phyloP scores from a whole-genome alignment of 129 eudicot genomes.

The Ambrosia trifida region DNA sequence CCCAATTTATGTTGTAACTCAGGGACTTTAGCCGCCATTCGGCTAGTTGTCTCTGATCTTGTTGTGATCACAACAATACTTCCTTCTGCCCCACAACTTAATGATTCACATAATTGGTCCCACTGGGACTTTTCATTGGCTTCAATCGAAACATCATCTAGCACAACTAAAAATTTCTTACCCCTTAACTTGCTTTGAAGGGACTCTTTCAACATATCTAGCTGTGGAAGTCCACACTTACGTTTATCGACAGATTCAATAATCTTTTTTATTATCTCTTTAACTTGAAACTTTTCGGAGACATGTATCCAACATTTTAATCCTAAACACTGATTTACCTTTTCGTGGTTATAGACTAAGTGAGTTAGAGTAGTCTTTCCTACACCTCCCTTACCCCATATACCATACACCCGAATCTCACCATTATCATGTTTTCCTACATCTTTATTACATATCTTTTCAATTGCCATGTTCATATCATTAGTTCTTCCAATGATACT shows the following conservation, averaged over 20 bases:
- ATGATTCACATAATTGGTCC: conserved; percentile 26
- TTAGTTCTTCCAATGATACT: background rate
- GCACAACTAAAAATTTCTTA: conserved; percentile 32
- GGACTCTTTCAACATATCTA: background rate
- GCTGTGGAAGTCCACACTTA: background rate
- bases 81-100: conserved; percentile 28
- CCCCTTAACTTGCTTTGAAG: conserved; percentile 19
- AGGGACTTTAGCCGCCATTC: conserved; percentile 11
- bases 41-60: conserved; percentile 8
- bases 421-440: background rate
- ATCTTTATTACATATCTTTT: conserved; percentile 1
- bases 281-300: background rate
- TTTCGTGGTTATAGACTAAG: conserved; percentile 11
- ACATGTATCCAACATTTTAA: background rate
- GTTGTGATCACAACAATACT: conserved; percentile 31
- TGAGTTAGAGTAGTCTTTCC: conserved; percentile 15
- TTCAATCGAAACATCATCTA: conserved; percentile 38
- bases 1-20: conserved; percentile 23
- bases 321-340: background rate
- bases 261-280: too few relatives aligned
- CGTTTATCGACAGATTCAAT: background rate
- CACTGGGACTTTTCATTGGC: conserved; percentile 24
- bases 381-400: conserved; percentile 16
- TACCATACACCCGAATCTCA: background rate
- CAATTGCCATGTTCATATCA: background rate